A percentile compares a stretch with the other conserved stretches of the same genome.
phyloP scores from a whole-genome alignment of 139 green algal species.

The Volvox reticuliferus region DNA sequence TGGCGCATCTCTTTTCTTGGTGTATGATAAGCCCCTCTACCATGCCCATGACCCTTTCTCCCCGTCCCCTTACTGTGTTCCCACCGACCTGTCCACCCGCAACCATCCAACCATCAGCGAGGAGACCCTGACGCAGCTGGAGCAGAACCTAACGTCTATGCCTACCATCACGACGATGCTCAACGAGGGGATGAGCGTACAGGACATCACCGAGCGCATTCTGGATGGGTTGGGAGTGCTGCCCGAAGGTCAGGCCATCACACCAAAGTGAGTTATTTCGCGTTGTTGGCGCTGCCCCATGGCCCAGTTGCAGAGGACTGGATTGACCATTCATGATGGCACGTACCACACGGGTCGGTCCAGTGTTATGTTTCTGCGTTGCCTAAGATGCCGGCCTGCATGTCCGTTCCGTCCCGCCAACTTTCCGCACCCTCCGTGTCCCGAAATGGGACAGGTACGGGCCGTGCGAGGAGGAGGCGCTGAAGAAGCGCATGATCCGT shows the following conservation, averaged over 20 bases:
- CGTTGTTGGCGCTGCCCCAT: no score
- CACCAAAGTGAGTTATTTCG: constrained; percentile 60
- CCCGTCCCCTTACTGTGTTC: no score
- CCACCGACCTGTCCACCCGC: not conserved
- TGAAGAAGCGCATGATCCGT: constrained; percentile 81
- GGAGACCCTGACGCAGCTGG: constrained; percentile 85
- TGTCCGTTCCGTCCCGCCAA: no score
- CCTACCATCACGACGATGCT: constrained; percentile 78
- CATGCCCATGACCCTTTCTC: no score
- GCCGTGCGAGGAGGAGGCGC: constrained; percentile 76
- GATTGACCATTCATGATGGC: no score
- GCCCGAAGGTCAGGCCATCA: constrained; percentile 59
- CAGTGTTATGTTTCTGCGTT: no score
- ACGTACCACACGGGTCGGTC: no score
- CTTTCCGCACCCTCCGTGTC: no score
- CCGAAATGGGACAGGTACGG: constrained; percentile 69
- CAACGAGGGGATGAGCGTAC: constrained; percentile 65
- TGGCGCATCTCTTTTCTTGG: no score
- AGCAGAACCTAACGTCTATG: constrained; percentile 79
- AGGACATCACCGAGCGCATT: constrained; percentile 77
- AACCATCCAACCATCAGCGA: constrained; percentile 67
- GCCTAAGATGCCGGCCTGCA: no score
- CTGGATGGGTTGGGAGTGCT: constrained; percentile 73
- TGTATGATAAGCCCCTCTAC: no score
- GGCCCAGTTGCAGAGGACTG: no score